Percentiles rank a stretch among this genome's conserved stretches.
Conservation (phyloP, 208 protist species). For the Lotmaria passim region DNA sequence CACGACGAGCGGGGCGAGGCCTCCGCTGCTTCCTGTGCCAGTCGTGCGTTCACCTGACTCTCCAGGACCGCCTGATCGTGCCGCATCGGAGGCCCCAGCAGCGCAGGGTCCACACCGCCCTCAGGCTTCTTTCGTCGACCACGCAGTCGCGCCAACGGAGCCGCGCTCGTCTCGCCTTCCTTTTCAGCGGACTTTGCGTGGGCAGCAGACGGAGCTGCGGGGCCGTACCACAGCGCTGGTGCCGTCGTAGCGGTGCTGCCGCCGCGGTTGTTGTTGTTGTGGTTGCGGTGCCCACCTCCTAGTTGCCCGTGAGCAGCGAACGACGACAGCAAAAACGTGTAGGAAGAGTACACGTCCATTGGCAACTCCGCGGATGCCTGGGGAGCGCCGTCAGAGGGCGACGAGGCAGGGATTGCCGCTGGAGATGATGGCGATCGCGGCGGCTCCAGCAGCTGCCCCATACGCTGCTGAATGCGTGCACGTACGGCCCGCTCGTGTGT, state of each 20-base stretch:
- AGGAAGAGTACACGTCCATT: conserved; percentile 32
- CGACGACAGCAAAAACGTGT: conserved; percentile 33
- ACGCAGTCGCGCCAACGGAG: conserved; percentile 3
- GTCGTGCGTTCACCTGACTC: conserved; percentile 1
- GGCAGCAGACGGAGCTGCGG: not conserved
- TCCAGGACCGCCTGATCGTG: conserved; percentile 36
- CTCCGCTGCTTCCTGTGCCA: conserved; percentile 3
- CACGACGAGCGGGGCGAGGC: not conserved
- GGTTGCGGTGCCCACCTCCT: not conserved
- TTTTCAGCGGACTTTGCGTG: not conserved
- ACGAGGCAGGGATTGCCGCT: not conserved
- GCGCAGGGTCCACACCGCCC: conserved; percentile 28
- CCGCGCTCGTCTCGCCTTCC: conserved; percentile 16
- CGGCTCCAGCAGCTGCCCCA: conserved; percentile 23
- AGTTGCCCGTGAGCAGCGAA: conserved; percentile 8
- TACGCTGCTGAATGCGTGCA: conserved; percentile 34
- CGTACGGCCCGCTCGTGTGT: conserved; percentile 27
- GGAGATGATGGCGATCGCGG: not conserved
- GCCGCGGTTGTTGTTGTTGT: no score
- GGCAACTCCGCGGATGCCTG: not conserved
- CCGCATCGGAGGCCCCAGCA: conserved; percentile 10
- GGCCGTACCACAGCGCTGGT: conserved; percentile 31
- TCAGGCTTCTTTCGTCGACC: conserved; percentile 24
- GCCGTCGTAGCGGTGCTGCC: conserved; percentile 22
- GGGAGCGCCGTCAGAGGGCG: no score